Base-by-base conservation (phyloP, 371 early-diverging fungal species). In the Mortierella sp. region DNA sequence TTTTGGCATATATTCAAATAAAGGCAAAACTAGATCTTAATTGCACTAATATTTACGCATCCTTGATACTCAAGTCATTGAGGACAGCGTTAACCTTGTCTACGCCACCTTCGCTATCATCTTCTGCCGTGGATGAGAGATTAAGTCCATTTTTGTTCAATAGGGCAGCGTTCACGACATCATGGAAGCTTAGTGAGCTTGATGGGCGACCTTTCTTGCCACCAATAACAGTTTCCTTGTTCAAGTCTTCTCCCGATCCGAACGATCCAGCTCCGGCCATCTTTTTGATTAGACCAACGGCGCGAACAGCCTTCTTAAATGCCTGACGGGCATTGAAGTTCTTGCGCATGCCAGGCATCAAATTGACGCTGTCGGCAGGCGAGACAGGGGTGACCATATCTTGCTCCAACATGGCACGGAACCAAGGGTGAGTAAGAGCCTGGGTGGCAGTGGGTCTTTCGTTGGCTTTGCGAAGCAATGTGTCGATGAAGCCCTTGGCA, bases 401-500 rank as follows among this genome's bases (percentile, higher is more conserved):
- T 51, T 71, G 66, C 60, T 85, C 77, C 75, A 85, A 62, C 67
- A 72, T 72, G 40, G 79, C 60, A n/a, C 80, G 78, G 55, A 95
- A 83, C 90, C 93, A 95, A 32, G 92, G 88, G 72, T 95, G 95
- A 49, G 83, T 76, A 52, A 96, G 74, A 5, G 95, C 95, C 62
- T 91, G 84, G 6, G 85, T 83, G 11, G 95, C 95, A 16, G 94
- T 92, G 35, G 88, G 88, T 57, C 96, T 88, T 58, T 87, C 80
- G 26, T 86, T 80, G 11, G 92, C 91, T 66, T 93, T 90, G 30
- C 93, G 86, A 5, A 96, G 85, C 49, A 94, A 87, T 39, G 89
- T 87, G 52, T 89, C 86, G 72, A 96, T 92, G 70, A 96, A 96
- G 62, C 93, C 89, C 78, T 95, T 95, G 74, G 95, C 95, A 86